These are phyloP conservation scores for Penicillium thymicola DNA, from an alignment of 2,329 filamentous ascomycete genomes.

Conservation along the genomic window DNA sequence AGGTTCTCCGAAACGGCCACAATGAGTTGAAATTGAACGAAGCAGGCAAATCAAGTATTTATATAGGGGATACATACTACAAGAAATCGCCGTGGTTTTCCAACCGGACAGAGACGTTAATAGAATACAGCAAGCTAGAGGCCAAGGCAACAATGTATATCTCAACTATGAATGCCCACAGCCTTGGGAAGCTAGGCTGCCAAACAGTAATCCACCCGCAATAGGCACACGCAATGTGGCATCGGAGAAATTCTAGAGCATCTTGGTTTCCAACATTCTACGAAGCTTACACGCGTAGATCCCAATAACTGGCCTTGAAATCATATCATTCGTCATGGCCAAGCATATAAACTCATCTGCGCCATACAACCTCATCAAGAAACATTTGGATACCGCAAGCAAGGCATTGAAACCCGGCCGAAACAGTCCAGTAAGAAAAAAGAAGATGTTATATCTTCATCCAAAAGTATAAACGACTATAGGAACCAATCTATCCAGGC, in stretches of 20 bases:
- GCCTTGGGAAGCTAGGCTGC: background rate
- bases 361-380: background rate
- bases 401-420: background rate
- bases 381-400: background rate
- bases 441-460: background rate
- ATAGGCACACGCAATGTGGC: background rate
- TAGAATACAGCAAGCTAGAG: no score
- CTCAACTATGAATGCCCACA: no score
- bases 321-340: constrained; percentile 4
- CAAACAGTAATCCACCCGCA: background rate
- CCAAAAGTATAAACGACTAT: constrained; percentile 7
- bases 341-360: constrained; percentile 7
- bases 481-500: background rate
- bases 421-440: background rate
- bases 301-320: background rate
- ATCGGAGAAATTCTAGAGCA: background rate
- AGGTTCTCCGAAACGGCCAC: no score
- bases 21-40: no score
- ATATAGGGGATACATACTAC: no score
- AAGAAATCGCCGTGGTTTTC: no score
- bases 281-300: background rate
- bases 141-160: no score
- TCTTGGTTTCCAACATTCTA: background rate
- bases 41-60: no score
- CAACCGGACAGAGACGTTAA: no score